Conservation (phyloP, 306 rosid species). For the Sechiopsis laciniata region DNA sequence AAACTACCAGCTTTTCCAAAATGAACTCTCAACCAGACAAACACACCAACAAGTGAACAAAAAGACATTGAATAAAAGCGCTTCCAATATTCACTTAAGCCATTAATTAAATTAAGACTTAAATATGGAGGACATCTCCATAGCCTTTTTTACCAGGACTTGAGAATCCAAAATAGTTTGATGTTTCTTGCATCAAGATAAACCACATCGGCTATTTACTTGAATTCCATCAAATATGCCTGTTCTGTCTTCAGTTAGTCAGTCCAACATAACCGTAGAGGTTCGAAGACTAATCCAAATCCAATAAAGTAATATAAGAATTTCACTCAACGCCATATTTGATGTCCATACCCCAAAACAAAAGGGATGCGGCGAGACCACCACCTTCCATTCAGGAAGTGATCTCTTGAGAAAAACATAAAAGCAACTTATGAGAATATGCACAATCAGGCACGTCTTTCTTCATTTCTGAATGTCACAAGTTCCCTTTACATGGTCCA, state of each 20-base stretch:
- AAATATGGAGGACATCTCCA: background rate
- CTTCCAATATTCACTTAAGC: background rate
- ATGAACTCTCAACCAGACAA: background rate
- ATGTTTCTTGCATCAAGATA: conserved; percentile 2
- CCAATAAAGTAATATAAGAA: background rate
- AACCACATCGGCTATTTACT: background rate
- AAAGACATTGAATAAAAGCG: background rate
- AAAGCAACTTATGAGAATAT: conserved; percentile 17
- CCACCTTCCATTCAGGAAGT: conserved; percentile 20
- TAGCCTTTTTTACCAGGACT: background rate
- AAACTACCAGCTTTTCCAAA: background rate
- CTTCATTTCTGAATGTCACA: conserved; percentile 35
- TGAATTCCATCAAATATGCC: background rate
- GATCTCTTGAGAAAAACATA: conserved; percentile 21
- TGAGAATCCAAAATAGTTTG: conserved; percentile 5
- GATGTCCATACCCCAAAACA: background rate
- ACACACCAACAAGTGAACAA: background rate
- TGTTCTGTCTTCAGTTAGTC: background rate
- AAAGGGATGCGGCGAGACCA: background rate
- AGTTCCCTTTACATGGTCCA: conserved; percentile 36
- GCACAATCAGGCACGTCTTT: conserved; percentile 35
- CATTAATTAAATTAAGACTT: conserved; percentile 5
- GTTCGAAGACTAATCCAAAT: background rate
- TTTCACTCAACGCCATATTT: background rate
- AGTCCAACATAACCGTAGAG: conserved; percentile 8